These are phyloP conservation scores for Nitzschia sp. DNA, from an alignment of 108 stramenopile genomes.

Conservation along the genomic window DNA sequence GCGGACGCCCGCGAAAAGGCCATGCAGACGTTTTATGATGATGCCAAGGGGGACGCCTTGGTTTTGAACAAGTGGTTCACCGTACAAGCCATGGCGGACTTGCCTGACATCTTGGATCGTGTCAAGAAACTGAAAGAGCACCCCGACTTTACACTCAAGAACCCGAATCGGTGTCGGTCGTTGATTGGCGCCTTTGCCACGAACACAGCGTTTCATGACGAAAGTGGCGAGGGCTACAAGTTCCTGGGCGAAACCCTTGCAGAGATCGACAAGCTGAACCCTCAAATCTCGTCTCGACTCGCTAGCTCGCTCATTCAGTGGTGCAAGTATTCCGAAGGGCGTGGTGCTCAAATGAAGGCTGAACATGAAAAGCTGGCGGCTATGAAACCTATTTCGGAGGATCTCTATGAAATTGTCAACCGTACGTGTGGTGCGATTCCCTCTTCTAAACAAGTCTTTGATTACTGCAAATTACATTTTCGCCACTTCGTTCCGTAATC, in stretches of 20 bases:
- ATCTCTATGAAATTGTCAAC: constrained; percentile 83
- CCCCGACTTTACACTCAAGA: constrained; percentile 88
- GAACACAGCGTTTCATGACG: constrained; percentile 88
- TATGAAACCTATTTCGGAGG: constrained; percentile 70
- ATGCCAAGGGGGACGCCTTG: constrained; percentile 80
- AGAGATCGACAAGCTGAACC: constrained; percentile 88
- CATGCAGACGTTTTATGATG: constrained; percentile 70
- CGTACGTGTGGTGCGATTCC: constrained; percentile 33
- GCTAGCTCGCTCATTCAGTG: constrained; percentile 77
- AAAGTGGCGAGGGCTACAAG: constrained; percentile 83
- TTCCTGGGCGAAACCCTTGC: constrained; percentile 83
- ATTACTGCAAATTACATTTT: too few species aligned
- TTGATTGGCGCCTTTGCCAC: constrained; percentile 79
- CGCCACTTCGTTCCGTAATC: too few species aligned
- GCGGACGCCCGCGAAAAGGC: constrained; percentile 50
- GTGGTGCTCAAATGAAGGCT: constrained; percentile 80
- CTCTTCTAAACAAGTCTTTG: neutral
- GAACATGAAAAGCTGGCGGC: constrained; percentile 64
- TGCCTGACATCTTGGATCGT: constrained; percentile 68
- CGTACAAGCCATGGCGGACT: constrained; percentile 75
- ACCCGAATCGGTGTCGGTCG: constrained; percentile 93
- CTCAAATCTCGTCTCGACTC: constrained; percentile 89
- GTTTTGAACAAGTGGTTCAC: constrained; percentile 92
- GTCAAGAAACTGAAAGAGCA: constrained; percentile 68
- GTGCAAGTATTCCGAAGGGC: constrained; percentile 76